These are phyloP conservation scores for Zanthoxylum bungeanum DNA, from an alignment of 345 rosid species.

Conservation along the genomic window DNA sequence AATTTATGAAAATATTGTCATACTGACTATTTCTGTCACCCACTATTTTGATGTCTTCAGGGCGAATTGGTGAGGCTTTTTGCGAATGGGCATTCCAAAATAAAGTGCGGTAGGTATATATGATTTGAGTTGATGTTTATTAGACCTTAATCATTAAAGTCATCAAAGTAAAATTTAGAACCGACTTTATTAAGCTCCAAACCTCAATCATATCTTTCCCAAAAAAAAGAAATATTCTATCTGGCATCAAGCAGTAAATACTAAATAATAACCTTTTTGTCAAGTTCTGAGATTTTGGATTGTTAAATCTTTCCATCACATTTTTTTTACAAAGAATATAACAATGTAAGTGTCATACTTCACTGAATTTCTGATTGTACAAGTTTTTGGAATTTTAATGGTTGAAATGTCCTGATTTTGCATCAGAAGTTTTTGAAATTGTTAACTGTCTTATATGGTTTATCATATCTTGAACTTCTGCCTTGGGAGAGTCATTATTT, in stretches of 20 bases:
- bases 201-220: too few relatives aligned
- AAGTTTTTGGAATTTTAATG: background rate
- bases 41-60: slow-evolving; percentile 37
- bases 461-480: background rate
- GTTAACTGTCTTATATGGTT: too few relatives aligned
- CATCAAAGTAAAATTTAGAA: background rate
- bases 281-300: background rate
- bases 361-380: background rate
- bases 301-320: background rate
- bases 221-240: too few relatives aligned
- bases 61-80: slow-evolving; percentile 81
- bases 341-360: background rate
- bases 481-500: background rate
- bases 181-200: background rate
- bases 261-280: too few relatives aligned
- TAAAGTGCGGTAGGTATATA: slow-evolving; percentile 77
- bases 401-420: background rate
- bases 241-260: too few relatives aligned
- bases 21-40: slow-evolving; percentile 4
- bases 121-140: background rate
- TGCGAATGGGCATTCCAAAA: slow-evolving; percentile 89
- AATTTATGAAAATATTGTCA: slow-evolving; percentile 2
- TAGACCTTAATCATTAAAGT: background rate
- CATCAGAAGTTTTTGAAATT: background rate
- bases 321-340: background rate